Evolutionary conservation across 805 yeast species (phyloP).

Genomic region (Ogataea populi-albae): DNA sequence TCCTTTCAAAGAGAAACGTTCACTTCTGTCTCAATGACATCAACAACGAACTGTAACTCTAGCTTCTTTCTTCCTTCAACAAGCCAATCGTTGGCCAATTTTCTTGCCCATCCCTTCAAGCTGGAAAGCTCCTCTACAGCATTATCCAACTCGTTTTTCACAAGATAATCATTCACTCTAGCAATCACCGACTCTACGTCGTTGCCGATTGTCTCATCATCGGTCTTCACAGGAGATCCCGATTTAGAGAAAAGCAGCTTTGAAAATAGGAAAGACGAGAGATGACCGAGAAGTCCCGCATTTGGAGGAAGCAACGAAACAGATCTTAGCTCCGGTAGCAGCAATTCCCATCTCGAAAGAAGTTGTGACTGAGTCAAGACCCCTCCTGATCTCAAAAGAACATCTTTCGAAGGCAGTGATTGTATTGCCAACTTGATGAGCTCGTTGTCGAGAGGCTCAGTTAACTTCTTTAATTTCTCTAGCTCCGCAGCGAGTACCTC

Average conservation of each 20-base stretch:
- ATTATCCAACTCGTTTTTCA: constrained; percentile 71
- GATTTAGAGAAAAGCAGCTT: constrained; percentile 70
- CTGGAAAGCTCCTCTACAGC: constrained; percentile 92
- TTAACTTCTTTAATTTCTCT: constrained; percentile 36
- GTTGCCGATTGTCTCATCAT: constrained; percentile 46
- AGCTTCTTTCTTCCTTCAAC: constrained; percentile 83
- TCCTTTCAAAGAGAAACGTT: constrained; percentile 33
- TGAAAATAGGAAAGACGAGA: constrained; percentile 76
- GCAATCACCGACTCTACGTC: constrained; percentile 90
- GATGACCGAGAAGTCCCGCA: constrained; percentile 92
- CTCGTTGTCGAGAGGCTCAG: constrained; percentile 35
- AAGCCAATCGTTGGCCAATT: constrained; percentile 89
- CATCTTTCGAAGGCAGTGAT: constrained; percentile 42
- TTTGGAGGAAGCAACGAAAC: constrained; percentile 90
- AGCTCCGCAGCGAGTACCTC: constrained; percentile 46
- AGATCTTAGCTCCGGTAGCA: constrained; percentile 83
- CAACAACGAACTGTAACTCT: constrained; percentile 80
- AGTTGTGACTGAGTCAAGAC: constrained; percentile 77
- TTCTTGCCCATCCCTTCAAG: constrained; percentile 90
- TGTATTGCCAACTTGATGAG: constrained; percentile 40
- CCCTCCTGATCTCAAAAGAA: constrained; percentile 44
- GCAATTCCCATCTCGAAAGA: constrained; percentile 71
- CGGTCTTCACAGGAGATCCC: constrained; percentile 57
- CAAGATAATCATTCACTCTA: constrained; percentile 72
- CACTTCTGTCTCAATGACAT: constrained; percentile 64